Conservation (phyloP, 2,329 filamentous ascomycete genomes). For the Periconia sp. region DNA sequence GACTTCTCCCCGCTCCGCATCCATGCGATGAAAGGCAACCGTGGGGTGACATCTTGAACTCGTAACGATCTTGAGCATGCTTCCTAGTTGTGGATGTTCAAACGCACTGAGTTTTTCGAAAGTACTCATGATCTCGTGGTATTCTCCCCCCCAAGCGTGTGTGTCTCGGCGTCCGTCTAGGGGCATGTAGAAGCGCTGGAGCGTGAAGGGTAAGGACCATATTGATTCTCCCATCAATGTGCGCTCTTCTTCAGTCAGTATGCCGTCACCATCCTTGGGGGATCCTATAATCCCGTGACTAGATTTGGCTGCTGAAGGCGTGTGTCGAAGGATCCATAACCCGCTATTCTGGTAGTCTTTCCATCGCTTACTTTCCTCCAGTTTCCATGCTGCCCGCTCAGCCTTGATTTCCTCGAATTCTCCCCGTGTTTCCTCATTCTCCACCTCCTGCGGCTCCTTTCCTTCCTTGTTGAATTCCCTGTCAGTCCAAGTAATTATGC, state of each 20-base stretch:
- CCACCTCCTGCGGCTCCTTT: not conserved
- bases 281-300: not conserved
- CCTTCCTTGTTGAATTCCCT: not conserved
- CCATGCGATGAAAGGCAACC: not conserved
- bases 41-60: not conserved
- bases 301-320: not conserved
- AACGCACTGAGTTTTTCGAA: not conserved
- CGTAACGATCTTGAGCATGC: not conserved
- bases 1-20: not conserved
- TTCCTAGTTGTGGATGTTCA: not conserved
- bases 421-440: not conserved
- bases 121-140: not conserved
- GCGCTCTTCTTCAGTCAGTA: conserved; percentile 1
- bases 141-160: no score
- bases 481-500: no score
- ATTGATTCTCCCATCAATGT: not conserved
- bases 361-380: not conserved
- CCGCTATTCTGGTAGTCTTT: not conserved
- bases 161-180: not conserved
- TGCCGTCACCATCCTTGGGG: not conserved
- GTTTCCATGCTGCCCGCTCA: no score
- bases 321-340: not conserved
- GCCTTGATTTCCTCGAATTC: not conserved
- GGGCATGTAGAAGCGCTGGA: not conserved
- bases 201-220: conserved; percentile 5